Conservation (phyloP, 2,329 filamentous ascomycete species). For the Blastomyces emzantsi region DNA sequence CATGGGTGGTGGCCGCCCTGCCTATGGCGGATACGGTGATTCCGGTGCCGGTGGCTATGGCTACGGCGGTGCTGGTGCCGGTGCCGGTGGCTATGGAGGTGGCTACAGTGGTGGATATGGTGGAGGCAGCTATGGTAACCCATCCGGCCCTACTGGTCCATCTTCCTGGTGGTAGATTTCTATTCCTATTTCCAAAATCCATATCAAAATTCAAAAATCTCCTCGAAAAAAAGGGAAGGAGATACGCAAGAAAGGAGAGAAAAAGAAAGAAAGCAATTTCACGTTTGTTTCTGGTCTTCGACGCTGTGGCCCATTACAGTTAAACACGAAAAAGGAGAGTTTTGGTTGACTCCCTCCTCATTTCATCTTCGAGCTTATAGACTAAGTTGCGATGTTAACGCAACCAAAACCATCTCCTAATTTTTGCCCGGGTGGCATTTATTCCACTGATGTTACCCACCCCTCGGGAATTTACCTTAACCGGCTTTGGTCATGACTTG, state of each 20-base stretch:
- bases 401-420: slow-evolving; percentile 2
- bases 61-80: slow-evolving; percentile 22
- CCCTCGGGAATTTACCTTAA: slow-evolving; percentile 22
- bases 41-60: slow-evolving; percentile 23
- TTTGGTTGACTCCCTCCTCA: slow-evolving; percentile 26
- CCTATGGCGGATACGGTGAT: slow-evolving; percentile 24
- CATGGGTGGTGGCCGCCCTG: slow-evolving; percentile 27
- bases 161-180: slow-evolving; percentile 41
- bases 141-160: slow-evolving; percentile 41
- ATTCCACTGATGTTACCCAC: neutral
- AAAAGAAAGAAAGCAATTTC: neutral
- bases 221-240: neutral
- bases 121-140: slow-evolving; percentile 36
- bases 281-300: slow-evolving; percentile 29
- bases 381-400: slow-evolving; percentile 7
- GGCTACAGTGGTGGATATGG: slow-evolving; percentile 16
- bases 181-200: neutral
- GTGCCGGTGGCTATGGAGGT: slow-evolving; percentile 28
- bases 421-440: slow-evolving; percentile 5
- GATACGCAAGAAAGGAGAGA: slow-evolving; percentile 12
- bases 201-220: slow-evolving; percentile 18
- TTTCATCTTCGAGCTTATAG: slow-evolving; percentile 8
- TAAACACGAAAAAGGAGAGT: slow-evolving; percentile 12
- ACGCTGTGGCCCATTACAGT: slow-evolving; percentile 26
- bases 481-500: slow-evolving; percentile 38